Base-by-base conservation (phyloP, 768 basidiomycete species). In the Trametopsis cervina region DNA sequence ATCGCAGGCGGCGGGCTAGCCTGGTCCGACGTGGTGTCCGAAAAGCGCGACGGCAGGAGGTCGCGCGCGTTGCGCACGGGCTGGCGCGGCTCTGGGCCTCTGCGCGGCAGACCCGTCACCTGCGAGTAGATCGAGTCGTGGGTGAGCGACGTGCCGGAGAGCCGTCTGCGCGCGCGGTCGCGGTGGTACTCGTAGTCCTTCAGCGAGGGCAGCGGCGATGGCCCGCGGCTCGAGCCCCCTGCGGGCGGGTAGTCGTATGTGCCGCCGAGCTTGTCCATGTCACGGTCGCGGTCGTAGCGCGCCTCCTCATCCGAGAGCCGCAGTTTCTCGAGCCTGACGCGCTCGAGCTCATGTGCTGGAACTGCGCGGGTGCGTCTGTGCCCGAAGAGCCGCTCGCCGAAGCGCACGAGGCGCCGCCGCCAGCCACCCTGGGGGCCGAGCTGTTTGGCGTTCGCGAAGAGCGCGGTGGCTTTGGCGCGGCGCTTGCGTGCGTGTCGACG, bases 41-140 rank as follows among this genome's bases (percentile, higher is more conserved):
- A 81, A 59, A 76, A 75, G 45, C 76, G 67, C 50, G 75, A 74
- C 4, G 67, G 59, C 48, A 72, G 56, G 26, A 68, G 60, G 24
- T 72, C 67, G 13, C 52, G 49, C 35, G 64, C 42, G 51, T 69
- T 68, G 66, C 74, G 75, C 54, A 86, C 71, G 17, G 86, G 84
- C 63, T 82, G 76, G n/a, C 85, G 75, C n/a, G 85, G 78, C 57
- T 87, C 83, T 4, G 87, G 81, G 36, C 70, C 75, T 22, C 68
- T 69, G 25, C 76, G 74, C 52, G 78, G 78, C 27, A 70, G 58
- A 17, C 87, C 85, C 9, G 84, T 89, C 42, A 80, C 59, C 61
- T 84, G 77, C 48, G 85, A 80, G 63, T 83, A 90, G 33, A 89
- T 58, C 38, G 80, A 83, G 15, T 65, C 66, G n/a, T 64, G 65